phyloP scores from a whole-genome alignment of 805 yeast species.

The Lachancea nothofagi region DNA sequence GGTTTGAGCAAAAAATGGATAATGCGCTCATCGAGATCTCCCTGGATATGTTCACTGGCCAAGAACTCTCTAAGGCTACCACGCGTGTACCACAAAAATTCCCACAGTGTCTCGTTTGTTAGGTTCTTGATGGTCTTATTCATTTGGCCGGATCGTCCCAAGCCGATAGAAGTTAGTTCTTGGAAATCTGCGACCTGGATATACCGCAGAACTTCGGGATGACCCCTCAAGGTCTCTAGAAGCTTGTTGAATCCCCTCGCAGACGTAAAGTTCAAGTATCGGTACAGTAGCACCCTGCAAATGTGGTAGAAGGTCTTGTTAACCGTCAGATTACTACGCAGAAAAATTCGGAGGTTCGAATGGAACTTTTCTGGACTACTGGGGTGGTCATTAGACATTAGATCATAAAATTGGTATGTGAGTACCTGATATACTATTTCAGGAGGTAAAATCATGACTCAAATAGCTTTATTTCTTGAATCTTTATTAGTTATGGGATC shows the following conservation, averaged over 20 bases:
- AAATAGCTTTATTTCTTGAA: not conserved
- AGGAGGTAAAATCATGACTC: slow-evolving; percentile 38
- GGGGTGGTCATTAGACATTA: slow-evolving; percentile 43
- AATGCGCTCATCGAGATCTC: slow-evolving; percentile 58
- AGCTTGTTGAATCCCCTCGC: slow-evolving; percentile 76
- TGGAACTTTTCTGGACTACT: slow-evolving; percentile 40
- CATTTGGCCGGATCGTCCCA: slow-evolving; percentile 86
- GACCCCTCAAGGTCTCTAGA: slow-evolving; percentile 47
- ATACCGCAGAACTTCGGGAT: slow-evolving; percentile 28
- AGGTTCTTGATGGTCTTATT: slow-evolving; percentile 89
- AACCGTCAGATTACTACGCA: slow-evolving; percentile 49
- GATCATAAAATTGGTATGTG: slow-evolving; percentile 49
- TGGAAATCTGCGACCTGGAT: slow-evolving; percentile 80
- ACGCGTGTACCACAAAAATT: slow-evolving; percentile 51
- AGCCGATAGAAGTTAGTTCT: slow-evolving; percentile 82
- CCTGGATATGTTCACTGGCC: slow-evolving; percentile 81
- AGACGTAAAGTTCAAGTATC: slow-evolving; percentile 67
- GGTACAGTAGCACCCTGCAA: slow-evolving; percentile 53
- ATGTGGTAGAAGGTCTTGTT: slow-evolving; percentile 54
- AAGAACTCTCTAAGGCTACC: slow-evolving; percentile 72
- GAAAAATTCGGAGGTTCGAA: slow-evolving; percentile 45
- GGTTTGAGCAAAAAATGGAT: slow-evolving; percentile 27
- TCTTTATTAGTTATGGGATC: too few species aligned
- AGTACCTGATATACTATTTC: slow-evolving; percentile 52
- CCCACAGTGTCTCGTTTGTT: slow-evolving; percentile 62